phyloP scores from a whole-genome alignment of 1,284 basidiomycete genomes.

The Mycosarcoma mackinlayi region DNA sequence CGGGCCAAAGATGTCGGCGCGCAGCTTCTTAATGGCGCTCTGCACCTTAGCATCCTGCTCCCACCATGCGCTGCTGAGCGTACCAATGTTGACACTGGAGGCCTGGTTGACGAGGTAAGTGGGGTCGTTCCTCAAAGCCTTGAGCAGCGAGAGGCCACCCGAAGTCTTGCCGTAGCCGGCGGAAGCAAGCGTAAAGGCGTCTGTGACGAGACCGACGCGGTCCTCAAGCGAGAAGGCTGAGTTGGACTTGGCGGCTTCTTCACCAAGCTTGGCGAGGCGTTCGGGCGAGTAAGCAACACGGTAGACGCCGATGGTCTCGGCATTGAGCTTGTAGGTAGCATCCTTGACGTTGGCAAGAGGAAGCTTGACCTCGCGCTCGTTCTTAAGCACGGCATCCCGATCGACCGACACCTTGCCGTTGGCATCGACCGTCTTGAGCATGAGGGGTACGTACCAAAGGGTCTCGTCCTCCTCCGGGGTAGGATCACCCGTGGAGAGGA shows the following conservation, averaged over 20 bases:
- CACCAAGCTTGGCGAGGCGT: conserved; percentile 81
- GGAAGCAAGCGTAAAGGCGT: conserved; percentile 82
- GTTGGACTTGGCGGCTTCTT: conserved; percentile 77
- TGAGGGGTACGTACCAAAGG: conserved; percentile 86
- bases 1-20: conserved; percentile 78
- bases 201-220: conserved; percentile 84
- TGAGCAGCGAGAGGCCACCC: conserved; percentile 79
- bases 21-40: conserved; percentile 53
- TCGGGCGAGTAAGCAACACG: conserved; percentile 88
- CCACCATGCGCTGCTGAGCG: conserved; percentile 78
- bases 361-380: conserved; percentile 77
- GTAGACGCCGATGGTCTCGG: conserved; percentile 87
- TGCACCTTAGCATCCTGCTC: conserved; percentile 77
- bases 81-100: conserved; percentile 42
- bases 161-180: conserved; percentile 83
- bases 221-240: conserved; percentile 83
- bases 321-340: conserved; percentile 82
- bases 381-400: conserved; percentile 76
- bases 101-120: conserved; percentile 62
- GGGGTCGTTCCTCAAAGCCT: conserved; percentile 73
- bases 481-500: conserved; percentile 81
- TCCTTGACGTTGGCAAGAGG: conserved; percentile 75
- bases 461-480: conserved; percentile 85
- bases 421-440: conserved; percentile 76
- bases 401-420: conserved; percentile 76